These are phyloP conservation scores for Chrysanthemum makinoi DNA, from an alignment of 129 eudicot genomes.

Conservation along the genomic window DNA sequence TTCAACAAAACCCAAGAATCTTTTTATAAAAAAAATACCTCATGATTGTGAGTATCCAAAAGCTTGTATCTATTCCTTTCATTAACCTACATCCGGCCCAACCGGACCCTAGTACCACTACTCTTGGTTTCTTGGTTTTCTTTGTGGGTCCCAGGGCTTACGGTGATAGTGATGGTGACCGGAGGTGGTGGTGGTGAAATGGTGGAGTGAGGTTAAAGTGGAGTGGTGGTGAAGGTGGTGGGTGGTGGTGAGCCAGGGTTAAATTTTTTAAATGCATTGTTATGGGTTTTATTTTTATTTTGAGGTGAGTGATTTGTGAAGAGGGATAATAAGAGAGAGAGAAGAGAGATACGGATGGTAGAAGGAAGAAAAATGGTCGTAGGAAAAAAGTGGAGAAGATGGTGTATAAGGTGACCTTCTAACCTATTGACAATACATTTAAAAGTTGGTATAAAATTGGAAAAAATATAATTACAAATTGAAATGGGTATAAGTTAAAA, in stretches of 20 bases:
- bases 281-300: background rate
- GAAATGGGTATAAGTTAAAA: no score
- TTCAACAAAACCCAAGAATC: conserved; percentile 13
- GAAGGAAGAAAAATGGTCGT: no score
- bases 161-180: background rate
- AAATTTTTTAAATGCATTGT: conserved; percentile 55
- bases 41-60: conserved; percentile 65
- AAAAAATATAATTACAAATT: no score
- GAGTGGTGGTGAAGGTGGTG: conserved; percentile 16
- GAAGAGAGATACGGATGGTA: background rate
- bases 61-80: conserved; percentile 73
- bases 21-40: conserved; percentile 37
- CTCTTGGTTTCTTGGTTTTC: conserved; percentile 71
- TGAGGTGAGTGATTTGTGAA: background rate
- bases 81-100: conserved; percentile 98
- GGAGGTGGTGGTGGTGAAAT: conserved; percentile 29
- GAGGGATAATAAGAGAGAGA: background rate
- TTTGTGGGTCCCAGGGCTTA: conserved; percentile 58
- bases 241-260: conserved; percentile 35
- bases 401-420: no score
- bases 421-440: no score
- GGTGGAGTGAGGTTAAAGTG: conserved; percentile 33
- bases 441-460: no score
- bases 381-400: no score
- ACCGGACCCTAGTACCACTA: conserved; percentile 91